Base-by-base conservation (phyloP, 768 basidiomycete genomes). In the Mrakia blollopis region DNA sequence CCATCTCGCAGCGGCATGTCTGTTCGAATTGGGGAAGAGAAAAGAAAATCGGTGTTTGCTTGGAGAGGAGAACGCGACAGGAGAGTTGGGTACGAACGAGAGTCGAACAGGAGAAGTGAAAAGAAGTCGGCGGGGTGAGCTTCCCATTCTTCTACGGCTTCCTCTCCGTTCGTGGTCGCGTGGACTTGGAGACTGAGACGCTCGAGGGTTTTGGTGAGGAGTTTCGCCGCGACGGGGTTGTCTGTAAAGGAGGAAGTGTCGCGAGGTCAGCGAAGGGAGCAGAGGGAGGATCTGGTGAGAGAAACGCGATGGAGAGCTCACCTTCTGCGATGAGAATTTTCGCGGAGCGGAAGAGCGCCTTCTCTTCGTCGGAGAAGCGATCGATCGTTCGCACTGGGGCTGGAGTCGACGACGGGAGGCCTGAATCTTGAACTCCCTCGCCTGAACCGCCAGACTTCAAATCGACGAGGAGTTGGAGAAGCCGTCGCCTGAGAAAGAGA, bases 191-290 rank as follows among this genome's bases (percentile, higher is more conserved):
- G 62, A 14, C 41, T 60, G 32, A 74, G 62, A 28, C 73, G 21
- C 47, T 74, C 73, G 28, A 74, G 62, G 1, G 60, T 41, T 21
- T 74, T 74, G 3, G 32, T 62, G 25, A 74, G 44, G 1, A 74
- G 44, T 14, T 74, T 74, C 11, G 60, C 14, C 2, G 73, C 73
- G 39, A 74, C 73, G n/a, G 73, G 73, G 41, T 74, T 74, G 57
- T 73, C 72, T 62, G 47, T 2, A 21, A 50, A 7, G 21, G 21
- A 50, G 21, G 47, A 16, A 21, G 18, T n/a, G n/a, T n/a, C n/a
- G 8, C 63, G 23, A 63, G 0, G 32, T 52, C 44, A 57, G 52
- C 32, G 44, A 32, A 2, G 16, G 70, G 7, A 28, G 47, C 52
- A 10, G 54, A 35, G 30, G n/a, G 13, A 3, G 18, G 30, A 13